phyloP scores from a whole-genome alignment of 371 early-diverging fungal genomes.

The Fennellomyces sp. region DNA sequence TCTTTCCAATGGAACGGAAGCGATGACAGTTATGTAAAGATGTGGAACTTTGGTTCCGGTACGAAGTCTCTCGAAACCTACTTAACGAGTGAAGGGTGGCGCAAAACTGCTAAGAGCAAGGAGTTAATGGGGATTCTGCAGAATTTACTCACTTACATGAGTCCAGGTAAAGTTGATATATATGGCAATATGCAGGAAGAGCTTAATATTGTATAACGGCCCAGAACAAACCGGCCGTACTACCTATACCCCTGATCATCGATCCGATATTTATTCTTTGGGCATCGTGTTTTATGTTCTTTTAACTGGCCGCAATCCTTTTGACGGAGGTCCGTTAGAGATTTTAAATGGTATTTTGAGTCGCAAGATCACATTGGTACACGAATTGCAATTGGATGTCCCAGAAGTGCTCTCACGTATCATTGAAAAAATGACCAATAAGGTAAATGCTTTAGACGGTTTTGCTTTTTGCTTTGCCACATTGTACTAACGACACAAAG shows the following conservation, averaged over 20 bases:
- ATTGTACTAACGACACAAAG: constrained; percentile 31
- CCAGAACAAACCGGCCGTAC: constrained; percentile 64
- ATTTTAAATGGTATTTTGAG: constrained; percentile 56
- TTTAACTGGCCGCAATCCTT: constrained; percentile 52
- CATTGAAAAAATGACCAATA: constrained; percentile 59
- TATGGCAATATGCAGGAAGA: too few species aligned
- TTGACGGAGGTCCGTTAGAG: constrained; percentile 57
- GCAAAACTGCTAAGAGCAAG: constrained; percentile 38
- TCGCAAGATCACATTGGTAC: constrained; percentile 41
- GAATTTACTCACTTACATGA: constrained; percentile 30
- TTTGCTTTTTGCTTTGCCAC: not conserved
- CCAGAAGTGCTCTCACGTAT: constrained; percentile 50
- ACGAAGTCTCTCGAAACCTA: constrained; percentile 29
- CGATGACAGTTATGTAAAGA: constrained; percentile 30
- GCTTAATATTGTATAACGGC: constrained; percentile 37
- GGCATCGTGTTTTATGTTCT: constrained; percentile 56
- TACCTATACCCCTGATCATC: constrained; percentile 56
- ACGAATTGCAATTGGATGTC: constrained; percentile 49
- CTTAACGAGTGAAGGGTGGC: constrained; percentile 46
- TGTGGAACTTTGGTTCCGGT: constrained; percentile 45
- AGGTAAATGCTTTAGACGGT: constrained; percentile 30
- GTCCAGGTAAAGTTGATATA: too few species aligned
- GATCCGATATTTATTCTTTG: constrained; percentile 59
- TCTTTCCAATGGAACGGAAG: constrained; percentile 46
- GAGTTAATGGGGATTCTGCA: constrained; percentile 19